These are phyloP conservation scores for Polygonum maritimum DNA, from an alignment of 148 eudicot genomes.

Conservation along the genomic window DNA sequence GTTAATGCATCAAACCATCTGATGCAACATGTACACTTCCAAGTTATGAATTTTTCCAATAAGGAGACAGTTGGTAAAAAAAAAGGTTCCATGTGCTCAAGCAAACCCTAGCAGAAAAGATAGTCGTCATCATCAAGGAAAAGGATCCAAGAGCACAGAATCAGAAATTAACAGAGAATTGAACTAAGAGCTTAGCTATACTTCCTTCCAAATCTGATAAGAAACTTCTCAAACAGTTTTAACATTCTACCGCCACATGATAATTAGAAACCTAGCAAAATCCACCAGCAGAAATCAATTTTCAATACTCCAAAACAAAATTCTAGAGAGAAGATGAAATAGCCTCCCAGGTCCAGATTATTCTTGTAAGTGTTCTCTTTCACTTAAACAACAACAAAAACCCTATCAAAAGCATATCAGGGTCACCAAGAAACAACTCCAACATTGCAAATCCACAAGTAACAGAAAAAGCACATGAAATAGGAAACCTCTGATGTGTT, in stretches of 20 bases:
- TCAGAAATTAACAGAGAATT: background rate
- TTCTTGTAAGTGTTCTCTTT: background rate
- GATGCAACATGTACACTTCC: background rate
- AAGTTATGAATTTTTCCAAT: background rate
- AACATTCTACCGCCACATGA: background rate
- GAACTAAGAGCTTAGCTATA: background rate
- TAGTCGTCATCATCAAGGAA: background rate
- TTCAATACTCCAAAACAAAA: background rate
- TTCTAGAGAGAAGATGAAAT: background rate
- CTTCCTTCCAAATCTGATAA: background rate
- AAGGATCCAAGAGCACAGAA: background rate
- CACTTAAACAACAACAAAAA: background rate
- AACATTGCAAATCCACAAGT: background rate
- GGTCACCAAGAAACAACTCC: background rate
- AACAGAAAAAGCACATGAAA: background rate
- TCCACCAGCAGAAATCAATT: background rate
- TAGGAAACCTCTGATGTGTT: too few species aligned
- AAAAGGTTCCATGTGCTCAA: background rate
- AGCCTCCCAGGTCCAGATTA: background rate
- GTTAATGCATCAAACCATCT: background rate
- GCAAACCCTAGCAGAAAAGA: background rate
- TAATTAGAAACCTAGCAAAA: background rate
- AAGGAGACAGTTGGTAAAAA: background rate
- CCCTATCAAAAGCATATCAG: background rate
- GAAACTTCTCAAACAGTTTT: background rate